phyloP scores from a whole-genome alignment of 441 rosid genomes.

The Adansonia madagascariensis region DNA sequence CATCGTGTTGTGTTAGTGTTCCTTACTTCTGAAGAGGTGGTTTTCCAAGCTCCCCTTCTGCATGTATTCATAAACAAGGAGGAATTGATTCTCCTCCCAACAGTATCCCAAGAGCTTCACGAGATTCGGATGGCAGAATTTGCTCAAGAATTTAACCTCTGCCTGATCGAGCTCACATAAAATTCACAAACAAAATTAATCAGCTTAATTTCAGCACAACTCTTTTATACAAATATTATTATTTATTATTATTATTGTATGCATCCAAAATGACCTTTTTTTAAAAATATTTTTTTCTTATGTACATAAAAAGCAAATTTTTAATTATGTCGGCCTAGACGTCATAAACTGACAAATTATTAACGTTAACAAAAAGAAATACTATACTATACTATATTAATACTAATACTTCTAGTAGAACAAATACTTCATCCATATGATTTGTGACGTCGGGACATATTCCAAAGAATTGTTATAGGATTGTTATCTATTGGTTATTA shows the following conservation, averaged over 20 bases:
- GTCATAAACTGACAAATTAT: background rate
- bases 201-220: background rate
- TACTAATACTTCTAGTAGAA: background rate
- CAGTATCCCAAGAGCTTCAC: constrained; percentile 85
- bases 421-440: background rate
- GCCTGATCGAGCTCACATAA: constrained; percentile 41
- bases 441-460: background rate
- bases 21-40: constrained; percentile 43
- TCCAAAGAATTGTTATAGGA: background rate
- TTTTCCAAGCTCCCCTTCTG: constrained; percentile 68
- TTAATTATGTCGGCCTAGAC: background rate
- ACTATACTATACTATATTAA: too few species aligned
- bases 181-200: background rate
- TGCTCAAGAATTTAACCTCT: constrained; percentile 38
- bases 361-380: background rate
- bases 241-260: background rate
- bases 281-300: background rate
- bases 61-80: constrained; percentile 74
- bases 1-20: background rate
- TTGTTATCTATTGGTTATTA: background rate
- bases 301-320: background rate
- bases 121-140: constrained; percentile 78
- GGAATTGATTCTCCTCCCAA: constrained; percentile 72
- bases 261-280: background rate
- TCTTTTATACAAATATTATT: too few species aligned